Conservation (phyloP, 176 grass and related monocot species). For the Aegilops speltoides region DNA sequence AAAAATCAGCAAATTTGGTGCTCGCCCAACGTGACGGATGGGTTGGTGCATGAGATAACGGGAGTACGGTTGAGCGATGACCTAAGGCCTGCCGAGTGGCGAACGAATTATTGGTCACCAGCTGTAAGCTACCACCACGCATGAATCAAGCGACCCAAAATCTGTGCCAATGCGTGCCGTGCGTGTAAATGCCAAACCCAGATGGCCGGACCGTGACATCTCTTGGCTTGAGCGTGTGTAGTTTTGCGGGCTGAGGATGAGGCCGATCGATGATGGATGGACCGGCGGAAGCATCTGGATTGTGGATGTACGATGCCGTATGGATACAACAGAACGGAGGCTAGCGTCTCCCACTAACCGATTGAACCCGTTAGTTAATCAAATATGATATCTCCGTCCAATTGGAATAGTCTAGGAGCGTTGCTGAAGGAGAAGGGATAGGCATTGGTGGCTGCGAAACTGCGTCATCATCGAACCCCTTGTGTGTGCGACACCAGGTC, state of each 20-base stretch:
- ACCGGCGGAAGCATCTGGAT: constrained; percentile 7
- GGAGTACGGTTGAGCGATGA: background rate
- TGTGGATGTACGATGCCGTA: background rate
- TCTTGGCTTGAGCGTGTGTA: background rate
- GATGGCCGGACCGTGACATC: background rate
- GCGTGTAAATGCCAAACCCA: constrained; percentile 12
- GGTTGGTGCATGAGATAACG: background rate
- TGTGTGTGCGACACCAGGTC: background rate
- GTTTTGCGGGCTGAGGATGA: background rate
- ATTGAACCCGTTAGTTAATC: constrained; percentile 17
- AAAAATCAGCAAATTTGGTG: background rate
- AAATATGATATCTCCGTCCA: constrained; percentile 11
- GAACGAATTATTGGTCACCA: background rate
- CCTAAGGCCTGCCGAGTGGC: background rate
- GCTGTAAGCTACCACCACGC: background rate
- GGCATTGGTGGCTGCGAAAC: background rate
- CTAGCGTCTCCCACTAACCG: constrained; percentile 16
- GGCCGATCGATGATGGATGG: background rate
- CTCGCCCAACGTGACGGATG: background rate
- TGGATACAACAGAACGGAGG: background rate
- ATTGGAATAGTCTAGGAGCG: constrained; percentile 13
- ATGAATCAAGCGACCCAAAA: background rate
- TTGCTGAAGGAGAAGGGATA: background rate
- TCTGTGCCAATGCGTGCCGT: background rate
- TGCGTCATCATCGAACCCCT: background rate